These are phyloP conservation scores for Sporothrix protearum DNA, from an alignment of 2,329 filamentous ascomycete species.

Conservation along the genomic window DNA sequence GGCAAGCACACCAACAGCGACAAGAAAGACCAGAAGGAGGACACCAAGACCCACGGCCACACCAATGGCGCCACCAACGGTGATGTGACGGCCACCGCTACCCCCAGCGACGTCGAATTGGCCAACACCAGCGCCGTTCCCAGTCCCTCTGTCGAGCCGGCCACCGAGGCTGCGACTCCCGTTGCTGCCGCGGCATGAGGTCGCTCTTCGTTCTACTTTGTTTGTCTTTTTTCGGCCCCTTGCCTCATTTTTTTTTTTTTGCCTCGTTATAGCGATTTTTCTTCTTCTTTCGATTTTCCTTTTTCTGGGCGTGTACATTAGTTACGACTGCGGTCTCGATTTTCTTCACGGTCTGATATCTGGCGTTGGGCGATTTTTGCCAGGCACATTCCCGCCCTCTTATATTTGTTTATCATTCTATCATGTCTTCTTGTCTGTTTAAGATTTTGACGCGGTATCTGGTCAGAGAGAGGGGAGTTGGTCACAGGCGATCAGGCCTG, in stretches of 20 bases:
- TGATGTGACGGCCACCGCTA: constrained; percentile 26
- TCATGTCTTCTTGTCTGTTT: background rate
- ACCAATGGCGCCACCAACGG: background rate
- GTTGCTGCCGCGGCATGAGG: constrained; percentile 15
- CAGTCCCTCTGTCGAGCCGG: constrained; percentile 39
- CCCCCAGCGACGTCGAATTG: constrained; percentile 50
- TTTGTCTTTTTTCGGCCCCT: background rate
- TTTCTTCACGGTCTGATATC: background rate
- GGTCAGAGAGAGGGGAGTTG: background rate
- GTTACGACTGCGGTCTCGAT: background rate
- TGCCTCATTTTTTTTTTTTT: background rate
- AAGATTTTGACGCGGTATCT: background rate
- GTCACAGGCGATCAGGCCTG: background rate
- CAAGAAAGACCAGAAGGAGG: constrained; percentile 37
- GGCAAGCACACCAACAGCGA: constrained; percentile 41
- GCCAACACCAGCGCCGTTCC: constrained; percentile 50
- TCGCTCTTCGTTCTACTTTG: background rate
- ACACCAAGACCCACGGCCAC: constrained; percentile 43
- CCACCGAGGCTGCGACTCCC: constrained; percentile 19
- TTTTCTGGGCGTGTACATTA: constrained; percentile 6
- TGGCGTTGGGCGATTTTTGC: background rate
- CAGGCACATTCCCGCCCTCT: background rate
- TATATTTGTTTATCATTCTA: background rate
- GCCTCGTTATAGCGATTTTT: background rate
- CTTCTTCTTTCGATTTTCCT: background rate